These are phyloP conservation scores for Neoboletus magnificus DNA, from an alignment of 768 basidiomycete genomes.

Conservation along the genomic window DNA sequence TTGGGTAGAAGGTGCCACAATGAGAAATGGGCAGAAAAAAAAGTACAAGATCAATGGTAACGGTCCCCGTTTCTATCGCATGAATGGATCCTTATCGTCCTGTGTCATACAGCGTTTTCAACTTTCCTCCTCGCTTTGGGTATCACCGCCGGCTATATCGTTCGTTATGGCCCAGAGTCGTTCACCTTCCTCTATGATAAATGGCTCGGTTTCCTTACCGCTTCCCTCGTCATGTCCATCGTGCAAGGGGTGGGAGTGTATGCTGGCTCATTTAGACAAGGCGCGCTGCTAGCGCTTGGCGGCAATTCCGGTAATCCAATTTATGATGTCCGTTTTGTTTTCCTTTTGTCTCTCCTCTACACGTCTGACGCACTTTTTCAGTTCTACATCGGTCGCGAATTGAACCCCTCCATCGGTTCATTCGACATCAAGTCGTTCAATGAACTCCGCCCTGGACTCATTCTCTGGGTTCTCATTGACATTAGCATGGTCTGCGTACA, in stretches of 20 bases:
- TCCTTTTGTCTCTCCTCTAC: neutral
- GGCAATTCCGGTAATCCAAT: slow-evolving; percentile 85
- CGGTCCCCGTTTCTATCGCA: slow-evolving; percentile 13
- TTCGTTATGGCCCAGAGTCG: slow-evolving; percentile 68
- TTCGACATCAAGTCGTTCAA: slow-evolving; percentile 69
- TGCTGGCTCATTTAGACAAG: slow-evolving; percentile 59
- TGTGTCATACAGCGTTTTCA: slow-evolving; percentile 60
- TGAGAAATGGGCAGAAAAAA: slow-evolving; percentile 75
- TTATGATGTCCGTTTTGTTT: slow-evolving; percentile 71
- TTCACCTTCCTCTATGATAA: slow-evolving; percentile 92
- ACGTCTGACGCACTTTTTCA: slow-evolving; percentile 28
- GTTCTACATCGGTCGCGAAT: slow-evolving; percentile 93
- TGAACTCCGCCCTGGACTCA: slow-evolving; percentile 53
- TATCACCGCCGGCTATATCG: slow-evolving; percentile 62
- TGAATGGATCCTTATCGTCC: neutral
- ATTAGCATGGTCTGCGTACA: slow-evolving; percentile 91
- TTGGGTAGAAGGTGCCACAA: slow-evolving; percentile 60
- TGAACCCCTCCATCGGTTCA: slow-evolving; percentile 82
- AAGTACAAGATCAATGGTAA: slow-evolving; percentile 94
- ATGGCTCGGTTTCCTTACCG: slow-evolving; percentile 87
- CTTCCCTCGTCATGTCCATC: slow-evolving; percentile 73
- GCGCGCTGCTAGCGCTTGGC: slow-evolving; percentile 81
- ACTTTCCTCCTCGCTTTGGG: slow-evolving; percentile 84
- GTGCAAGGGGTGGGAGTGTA: slow-evolving; percentile 75
- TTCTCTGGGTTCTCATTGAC: slow-evolving; percentile 90